Base-by-base conservation (phyloP, 1,284 basidiomycete species). In the Cystobasidium pallidum region DNA sequence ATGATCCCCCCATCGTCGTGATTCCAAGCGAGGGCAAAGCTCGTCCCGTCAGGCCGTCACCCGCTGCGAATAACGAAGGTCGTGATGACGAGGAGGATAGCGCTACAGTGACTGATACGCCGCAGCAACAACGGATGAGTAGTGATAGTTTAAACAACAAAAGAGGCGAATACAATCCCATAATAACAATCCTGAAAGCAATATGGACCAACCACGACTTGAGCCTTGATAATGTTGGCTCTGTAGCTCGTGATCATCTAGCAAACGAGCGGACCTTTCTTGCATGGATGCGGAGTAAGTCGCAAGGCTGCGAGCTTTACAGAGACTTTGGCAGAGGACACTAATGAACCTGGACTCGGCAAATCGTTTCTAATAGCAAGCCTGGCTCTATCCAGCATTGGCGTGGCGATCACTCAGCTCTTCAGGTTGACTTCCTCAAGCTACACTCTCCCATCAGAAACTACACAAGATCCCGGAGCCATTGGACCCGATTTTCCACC, bases 361-460 rank as follows among this genome's bases (percentile, higher is more conserved):
- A 4, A n/a, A 1, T n/a, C 32, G 30, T 36, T 15, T 4, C 15
- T 45, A 39, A 34, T 28, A 58, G 57, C 57, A 28, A 61, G 55
- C 32, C 24, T 52, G 21, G 45, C 64, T 13, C 51, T 66, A 17
- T 45, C 64, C 17, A 54, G 51, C 51, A 72, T 66, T 15, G 70
- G 70, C 2, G 64, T 71, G 8, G 73, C 73, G 17, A 66, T 74
- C 41, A 74, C 73, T 2, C 73, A 74, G 62, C 73, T 74, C 49
- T 70, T 74, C 30, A 66, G 73, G 24, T 61, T 74, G 30, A 63
- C 72, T 28, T 68, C 72, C 6, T 62, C 54, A 19, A 30, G 41
- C 28, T 61, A 47, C 47, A 57, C 72, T 24, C 43, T 67, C 11
- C 57, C 67, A n/a, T 19, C 57, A 30, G 26, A 21, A 2, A 41